Evolutionary conservation across 139 green algal species (phyloP).

Genomic region (Deuterostichococcus epilithicus): DNA sequence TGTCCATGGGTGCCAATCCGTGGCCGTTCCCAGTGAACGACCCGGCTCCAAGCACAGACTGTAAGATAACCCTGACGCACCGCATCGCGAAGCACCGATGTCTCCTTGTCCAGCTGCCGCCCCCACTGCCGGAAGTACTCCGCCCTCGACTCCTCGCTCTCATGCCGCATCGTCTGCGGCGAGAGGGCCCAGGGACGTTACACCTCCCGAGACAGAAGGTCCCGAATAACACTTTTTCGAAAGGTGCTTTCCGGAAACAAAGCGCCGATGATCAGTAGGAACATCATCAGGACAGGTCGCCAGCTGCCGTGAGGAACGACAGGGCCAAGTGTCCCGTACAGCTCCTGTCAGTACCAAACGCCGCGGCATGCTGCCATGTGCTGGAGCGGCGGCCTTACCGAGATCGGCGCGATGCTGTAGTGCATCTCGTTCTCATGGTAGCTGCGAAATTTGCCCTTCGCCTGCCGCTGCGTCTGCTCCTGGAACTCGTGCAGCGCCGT

Average conservation of each 20-base stretch:
- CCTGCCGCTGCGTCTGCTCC: neutral
- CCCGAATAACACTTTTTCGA: too few relatives aligned
- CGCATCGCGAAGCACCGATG: conserved; percentile 20
- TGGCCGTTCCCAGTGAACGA: too few relatives aligned
- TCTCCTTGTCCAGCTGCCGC: conserved; percentile 42
- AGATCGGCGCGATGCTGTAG: neutral
- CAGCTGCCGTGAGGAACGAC: too few relatives aligned
- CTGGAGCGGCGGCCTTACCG: conserved; percentile 1
- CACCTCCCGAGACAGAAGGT: too few relatives aligned
- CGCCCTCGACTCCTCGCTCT: conserved; percentile 18
- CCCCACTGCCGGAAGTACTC: conserved; percentile 27
- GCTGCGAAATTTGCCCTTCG: neutral
- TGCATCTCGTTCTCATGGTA: neutral
- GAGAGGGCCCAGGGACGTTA: conserved; percentile 33
- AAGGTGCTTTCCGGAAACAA: too few relatives aligned
- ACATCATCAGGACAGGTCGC: too few relatives aligned
- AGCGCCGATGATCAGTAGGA: too few relatives aligned
- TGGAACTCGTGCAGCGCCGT: neutral
- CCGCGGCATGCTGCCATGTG: conserved; percentile 9
- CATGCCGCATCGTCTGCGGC: conserved; percentile 24
- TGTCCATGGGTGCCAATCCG: too few relatives aligned
- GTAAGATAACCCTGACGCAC: too few relatives aligned
- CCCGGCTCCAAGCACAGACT: too few relatives aligned
- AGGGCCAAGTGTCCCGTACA: too few relatives aligned
- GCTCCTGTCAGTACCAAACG: too few relatives aligned